Conservation (phyloP, 495 filamentous ascomycete species). For the Niebla homalea region DNA sequence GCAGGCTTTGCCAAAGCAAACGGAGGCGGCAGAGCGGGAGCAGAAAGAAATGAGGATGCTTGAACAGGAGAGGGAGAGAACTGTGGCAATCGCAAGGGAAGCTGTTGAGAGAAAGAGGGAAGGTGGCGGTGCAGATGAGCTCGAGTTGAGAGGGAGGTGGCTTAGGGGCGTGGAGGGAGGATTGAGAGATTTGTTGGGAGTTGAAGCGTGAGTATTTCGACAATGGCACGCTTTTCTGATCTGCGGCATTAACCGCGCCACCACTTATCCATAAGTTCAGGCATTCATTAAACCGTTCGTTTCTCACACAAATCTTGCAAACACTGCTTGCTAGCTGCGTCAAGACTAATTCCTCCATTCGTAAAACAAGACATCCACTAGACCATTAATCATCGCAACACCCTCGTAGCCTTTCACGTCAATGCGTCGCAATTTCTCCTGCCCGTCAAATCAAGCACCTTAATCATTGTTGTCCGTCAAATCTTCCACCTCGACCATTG, state of each 20-base stretch:
- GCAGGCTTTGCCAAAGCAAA: slow-evolving; percentile 52
- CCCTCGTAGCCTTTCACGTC: no score
- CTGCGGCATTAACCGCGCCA: background rate
- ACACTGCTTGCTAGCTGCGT: no score
- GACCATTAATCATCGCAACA: no score
- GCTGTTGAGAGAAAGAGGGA: slow-evolving; percentile 66
- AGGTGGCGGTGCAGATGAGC: slow-evolving; percentile 59
- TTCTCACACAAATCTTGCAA: no score
- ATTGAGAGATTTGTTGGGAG: slow-evolving; percentile 52
- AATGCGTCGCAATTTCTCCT: no score
- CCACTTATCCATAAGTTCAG: background rate
- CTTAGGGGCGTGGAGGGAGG: slow-evolving; percentile 56
- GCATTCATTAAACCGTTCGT: no score
- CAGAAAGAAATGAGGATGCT: slow-evolving; percentile 57
- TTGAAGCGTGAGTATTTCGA: slow-evolving; percentile 11
- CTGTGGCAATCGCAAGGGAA: slow-evolving; percentile 59
- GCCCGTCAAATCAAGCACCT: no score
- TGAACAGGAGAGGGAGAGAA: slow-evolving; percentile 56
- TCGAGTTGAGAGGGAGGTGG: slow-evolving; percentile 77
- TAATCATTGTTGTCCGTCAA: no score
- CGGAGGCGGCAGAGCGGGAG: slow-evolving; percentile 56
- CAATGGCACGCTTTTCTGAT: background rate
- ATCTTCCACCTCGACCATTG: no score
- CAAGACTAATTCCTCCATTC: no score
- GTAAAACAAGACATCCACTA: no score